phyloP scores from a whole-genome alignment of 306 rosid genomes.

The Begonia loranthoides region DNA sequence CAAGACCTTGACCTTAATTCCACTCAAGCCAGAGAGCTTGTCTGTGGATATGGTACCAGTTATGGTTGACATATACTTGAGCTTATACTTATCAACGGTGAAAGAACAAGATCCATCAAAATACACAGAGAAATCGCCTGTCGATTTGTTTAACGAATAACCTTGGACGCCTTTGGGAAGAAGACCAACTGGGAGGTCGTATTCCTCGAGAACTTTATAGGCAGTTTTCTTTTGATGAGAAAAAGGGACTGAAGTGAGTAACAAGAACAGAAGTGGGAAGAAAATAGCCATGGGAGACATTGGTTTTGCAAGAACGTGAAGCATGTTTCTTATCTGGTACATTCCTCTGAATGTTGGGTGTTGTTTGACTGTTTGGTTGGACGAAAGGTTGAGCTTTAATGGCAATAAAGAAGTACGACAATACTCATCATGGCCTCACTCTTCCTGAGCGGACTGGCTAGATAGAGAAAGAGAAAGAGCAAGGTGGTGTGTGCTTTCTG shows the following conservation, averaged over 20 bases:
- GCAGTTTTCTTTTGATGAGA: slow-evolving; percentile 10
- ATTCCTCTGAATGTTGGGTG: neutral
- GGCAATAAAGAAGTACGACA: too few relatives aligned
- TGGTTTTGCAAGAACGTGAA: slow-evolving; percentile 1
- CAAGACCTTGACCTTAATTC: too few relatives aligned
- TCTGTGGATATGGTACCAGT: slow-evolving; percentile 26
- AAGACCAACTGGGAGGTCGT: slow-evolving; percentile 37
- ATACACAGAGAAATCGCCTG: slow-evolving; percentile 35
- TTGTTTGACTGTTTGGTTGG: slow-evolving; percentile 11
- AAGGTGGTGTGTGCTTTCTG: too few relatives aligned
- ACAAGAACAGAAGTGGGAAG: slow-evolving; percentile 6
- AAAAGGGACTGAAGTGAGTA: slow-evolving; percentile 12
- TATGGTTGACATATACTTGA: slow-evolving; percentile 38
- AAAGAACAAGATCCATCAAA: slow-evolving; percentile 27
- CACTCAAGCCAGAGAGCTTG: slow-evolving; percentile 10
- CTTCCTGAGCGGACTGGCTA: too few relatives aligned
- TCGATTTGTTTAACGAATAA: slow-evolving; percentile 26
- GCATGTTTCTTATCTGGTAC: slow-evolving; percentile 1
- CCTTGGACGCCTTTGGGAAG: slow-evolving; percentile 35
- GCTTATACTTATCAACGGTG: slow-evolving; percentile 22
- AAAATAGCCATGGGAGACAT: slow-evolving; percentile 9
- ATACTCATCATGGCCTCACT: too few relatives aligned
- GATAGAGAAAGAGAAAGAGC: too few relatives aligned
- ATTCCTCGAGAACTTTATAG: slow-evolving; percentile 29
- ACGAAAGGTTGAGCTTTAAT: neutral